Conservation (phyloP, 2,329 filamentous ascomycete genomes). For the Claviceps pusilla region DNA sequence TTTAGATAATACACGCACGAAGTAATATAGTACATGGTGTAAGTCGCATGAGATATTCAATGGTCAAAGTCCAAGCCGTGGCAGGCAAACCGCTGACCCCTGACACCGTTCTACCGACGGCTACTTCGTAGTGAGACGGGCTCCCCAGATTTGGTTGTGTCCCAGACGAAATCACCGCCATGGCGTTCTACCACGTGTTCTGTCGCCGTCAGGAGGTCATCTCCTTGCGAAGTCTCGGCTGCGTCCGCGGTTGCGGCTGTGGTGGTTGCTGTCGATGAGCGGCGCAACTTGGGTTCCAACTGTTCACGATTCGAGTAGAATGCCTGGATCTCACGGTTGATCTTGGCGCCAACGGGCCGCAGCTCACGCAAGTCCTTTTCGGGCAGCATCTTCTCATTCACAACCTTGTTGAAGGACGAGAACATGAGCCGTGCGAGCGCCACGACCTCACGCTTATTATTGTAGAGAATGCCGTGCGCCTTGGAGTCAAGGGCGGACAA, state of each 20-base stretch:
- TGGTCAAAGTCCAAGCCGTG: too few relatives aligned
- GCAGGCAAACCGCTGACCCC: too few relatives aligned
- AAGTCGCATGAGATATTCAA: background rate
- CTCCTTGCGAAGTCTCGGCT: slow-evolving; percentile 4
- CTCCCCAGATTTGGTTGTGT: slow-evolving; percentile 13
- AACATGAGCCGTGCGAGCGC: slow-evolving; percentile 32
- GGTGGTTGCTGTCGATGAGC: background rate
- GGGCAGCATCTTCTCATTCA: slow-evolving; percentile 25
- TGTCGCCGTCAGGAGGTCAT: slow-evolving; percentile 8
- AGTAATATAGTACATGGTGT: background rate
- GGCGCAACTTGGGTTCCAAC: slow-evolving; percentile 18
- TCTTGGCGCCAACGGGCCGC: slow-evolving; percentile 17
- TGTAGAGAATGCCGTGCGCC: slow-evolving; percentile 17
- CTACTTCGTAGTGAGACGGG: background rate
- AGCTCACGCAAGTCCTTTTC: slow-evolving; percentile 19
- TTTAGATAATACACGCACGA: background rate
- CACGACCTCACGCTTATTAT: slow-evolving; percentile 26
- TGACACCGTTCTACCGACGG: background rate
- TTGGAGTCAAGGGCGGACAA: slow-evolving; percentile 11
- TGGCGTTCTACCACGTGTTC: slow-evolving; percentile 4
- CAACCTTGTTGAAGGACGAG: slow-evolving; percentile 28
- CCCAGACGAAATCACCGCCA: slow-evolving; percentile 18
- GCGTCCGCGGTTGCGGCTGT: background rate
- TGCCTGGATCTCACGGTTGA: slow-evolving; percentile 22
- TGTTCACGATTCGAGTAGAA: slow-evolving; percentile 22